Evolutionary conservation across 2,329 filamentous ascomycete genomes (phyloP), one percentile per base, ranked within the genome.

Genomic region (Verticillium tricorpus): DNA sequence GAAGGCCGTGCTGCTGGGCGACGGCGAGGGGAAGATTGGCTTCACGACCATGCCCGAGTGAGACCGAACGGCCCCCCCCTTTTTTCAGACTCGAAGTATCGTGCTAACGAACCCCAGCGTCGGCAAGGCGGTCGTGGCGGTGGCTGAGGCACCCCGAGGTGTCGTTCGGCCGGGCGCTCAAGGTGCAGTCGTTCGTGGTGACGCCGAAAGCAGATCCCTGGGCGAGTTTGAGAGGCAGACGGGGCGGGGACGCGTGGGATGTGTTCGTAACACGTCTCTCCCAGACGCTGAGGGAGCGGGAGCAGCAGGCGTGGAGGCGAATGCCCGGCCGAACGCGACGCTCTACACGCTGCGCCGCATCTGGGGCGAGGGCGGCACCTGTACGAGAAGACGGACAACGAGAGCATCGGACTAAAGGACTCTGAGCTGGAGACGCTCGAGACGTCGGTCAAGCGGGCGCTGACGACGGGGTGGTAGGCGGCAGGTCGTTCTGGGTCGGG

Each of bases 11-110:
- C 69, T 93, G 15, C 69, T 91, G 22, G 89, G 83, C 2, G 83
- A 84, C 64, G 89, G 88, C 0, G 76, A 86, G 40, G 86, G 81
- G 22, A 81, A 77, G 63, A 80, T 92, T 63, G 87, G 86, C 39
- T 84, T 93, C 67, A 91, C 87, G 2, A 89, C 86, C 2, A 90
- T 90, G 85, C 77, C 79, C 25, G 90, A 93, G 87, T 89, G 75
- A 58, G 57, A 40, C 2, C 5, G 39, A 6, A 17, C 39, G 6
- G n/a, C 17, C 19, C n/a, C 19, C 9, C 22, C 12, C 8, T 25
- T 3, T 3, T 15, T 35, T 8, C 3, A 39, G 3, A 32, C 22
- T 9, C 12, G 15, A 39, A 2, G 1, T 22, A 1, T 19, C 17
- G 5, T 0, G 34, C 62, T 66, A 25, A 67, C 45, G 15, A 40